These are phyloP conservation scores for Glarea lozoyensis DNA, from an alignment of 495 filamentous ascomycete species.

Conservation along the genomic window DNA sequence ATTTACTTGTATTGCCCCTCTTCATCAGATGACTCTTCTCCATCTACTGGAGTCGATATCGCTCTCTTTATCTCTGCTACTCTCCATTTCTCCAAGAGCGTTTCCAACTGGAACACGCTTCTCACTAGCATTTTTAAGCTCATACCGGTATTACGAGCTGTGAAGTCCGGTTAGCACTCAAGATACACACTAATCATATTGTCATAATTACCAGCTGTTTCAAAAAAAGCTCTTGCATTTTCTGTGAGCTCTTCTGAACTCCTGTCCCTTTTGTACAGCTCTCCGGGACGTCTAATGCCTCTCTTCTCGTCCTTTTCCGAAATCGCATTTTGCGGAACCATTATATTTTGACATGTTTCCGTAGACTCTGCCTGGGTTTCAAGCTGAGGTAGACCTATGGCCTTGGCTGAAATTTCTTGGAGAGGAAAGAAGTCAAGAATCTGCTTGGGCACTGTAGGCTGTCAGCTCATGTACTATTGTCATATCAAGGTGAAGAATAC, in stretches of 20 bases:
- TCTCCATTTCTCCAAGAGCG: constrained; percentile 41
- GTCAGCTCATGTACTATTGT: neutral
- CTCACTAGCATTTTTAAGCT: constrained; percentile 21
- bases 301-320: constrained; percentile 19
- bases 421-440: constrained; percentile 40
- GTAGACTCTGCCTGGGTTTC: constrained; percentile 11
- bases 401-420: constrained; percentile 10
- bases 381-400: constrained; percentile 1
- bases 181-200: neutral
- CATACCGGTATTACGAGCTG: constrained; percentile 17
- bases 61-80: constrained; percentile 29
- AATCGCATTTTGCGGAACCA: constrained; percentile 16
- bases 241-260: constrained; percentile 46
- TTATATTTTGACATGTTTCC: constrained; percentile 13
- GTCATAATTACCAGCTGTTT: constrained; percentile 36
- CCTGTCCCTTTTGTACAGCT: constrained; percentile 48
- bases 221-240: constrained; percentile 44
- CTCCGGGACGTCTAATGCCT: constrained; percentile 37
- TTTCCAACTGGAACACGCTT: constrained; percentile 41
- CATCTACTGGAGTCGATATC: constrained; percentile 17
- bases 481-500: constrained; percentile 20
- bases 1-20: no score
- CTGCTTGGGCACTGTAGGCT: constrained; percentile 22
- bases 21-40: neutral
- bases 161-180: neutral